Evolutionary conservation across 129 eudicot species (phyloP).

Genomic region (Saposhnikovia divaricata): DNA sequence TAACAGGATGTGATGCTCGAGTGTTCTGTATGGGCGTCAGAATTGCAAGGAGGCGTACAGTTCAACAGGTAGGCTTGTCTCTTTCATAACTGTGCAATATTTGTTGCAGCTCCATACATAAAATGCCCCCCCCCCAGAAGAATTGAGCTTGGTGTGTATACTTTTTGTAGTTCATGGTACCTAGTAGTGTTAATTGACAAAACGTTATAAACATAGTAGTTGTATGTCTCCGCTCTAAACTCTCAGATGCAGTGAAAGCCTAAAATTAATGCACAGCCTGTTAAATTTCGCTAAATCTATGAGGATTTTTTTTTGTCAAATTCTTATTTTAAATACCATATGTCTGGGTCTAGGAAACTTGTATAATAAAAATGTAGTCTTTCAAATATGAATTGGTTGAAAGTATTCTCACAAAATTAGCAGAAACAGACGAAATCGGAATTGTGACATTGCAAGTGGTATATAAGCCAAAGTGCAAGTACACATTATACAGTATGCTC

Average conservation of each 20-base stretch:
- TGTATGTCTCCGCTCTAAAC: background rate
- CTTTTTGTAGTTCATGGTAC: background rate
- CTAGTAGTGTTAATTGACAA: background rate
- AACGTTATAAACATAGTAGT: background rate
- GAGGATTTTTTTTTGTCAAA: background rate
- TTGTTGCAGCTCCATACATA: background rate
- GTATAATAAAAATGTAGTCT: background rate
- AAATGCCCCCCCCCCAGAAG: background rate
- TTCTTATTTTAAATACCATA: background rate
- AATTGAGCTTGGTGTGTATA: background rate
- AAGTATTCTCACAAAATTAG: background rate
- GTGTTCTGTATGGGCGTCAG: conserved; percentile 81
- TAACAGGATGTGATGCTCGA: conserved; percentile 74
- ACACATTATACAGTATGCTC: background rate
- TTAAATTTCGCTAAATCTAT: no score
- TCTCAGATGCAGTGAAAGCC: background rate
- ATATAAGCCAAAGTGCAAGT: background rate
- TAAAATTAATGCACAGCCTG: background rate
- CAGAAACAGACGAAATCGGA: background rate
- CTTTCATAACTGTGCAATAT: background rate
- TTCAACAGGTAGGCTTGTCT: conserved; percentile 55
- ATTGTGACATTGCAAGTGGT: background rate
- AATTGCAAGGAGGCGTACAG: conserved; percentile 61
- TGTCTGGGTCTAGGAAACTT: background rate
- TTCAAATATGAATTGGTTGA: background rate